Evolutionary conservation across 2,329 filamentous ascomycete species (phyloP).

Genomic region (Mycogone perniciosa): DNA sequence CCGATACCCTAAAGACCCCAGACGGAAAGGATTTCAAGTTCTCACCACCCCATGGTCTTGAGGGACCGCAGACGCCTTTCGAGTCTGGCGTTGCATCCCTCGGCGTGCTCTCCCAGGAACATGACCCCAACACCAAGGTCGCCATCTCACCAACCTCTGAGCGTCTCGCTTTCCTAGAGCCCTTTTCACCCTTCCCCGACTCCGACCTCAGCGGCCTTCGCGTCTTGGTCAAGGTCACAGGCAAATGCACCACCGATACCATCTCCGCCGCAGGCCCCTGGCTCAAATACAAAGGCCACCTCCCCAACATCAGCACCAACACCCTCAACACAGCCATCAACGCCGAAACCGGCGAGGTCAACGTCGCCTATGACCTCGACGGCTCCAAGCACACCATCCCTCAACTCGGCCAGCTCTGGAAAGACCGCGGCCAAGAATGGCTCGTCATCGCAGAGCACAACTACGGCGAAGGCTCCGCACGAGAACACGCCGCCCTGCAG

Average conservation of each 20-base stretch:
- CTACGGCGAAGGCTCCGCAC: conserved; percentile 85
- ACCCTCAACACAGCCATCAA: conserved; percentile 94
- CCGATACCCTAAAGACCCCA: conserved; percentile 73
- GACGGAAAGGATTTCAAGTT: conserved; percentile 82
- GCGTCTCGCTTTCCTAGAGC: conserved; percentile 84
- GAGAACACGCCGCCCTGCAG: conserved; percentile 85
- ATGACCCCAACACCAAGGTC: conserved; percentile 65
- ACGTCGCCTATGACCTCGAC: conserved; percentile 82
- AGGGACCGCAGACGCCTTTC: conserved; percentile 60
- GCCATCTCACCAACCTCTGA: conserved; percentile 81
- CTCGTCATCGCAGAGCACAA: conserved; percentile 96
- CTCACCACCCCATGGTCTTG: conserved; percentile 65
- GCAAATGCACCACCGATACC: conserved; percentile 98
- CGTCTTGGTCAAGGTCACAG: conserved; percentile 92
- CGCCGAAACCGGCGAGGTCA: conserved; percentile 86
- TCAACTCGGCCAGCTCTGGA: conserved; percentile 80
- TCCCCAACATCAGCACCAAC: conserved; percentile 96
- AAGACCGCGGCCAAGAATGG: conserved; percentile 69
- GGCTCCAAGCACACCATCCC: conserved; percentile 73
- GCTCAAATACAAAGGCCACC: conserved; percentile 98
- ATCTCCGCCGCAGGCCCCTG: conserved; percentile 95
- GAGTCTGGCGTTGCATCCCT: conserved; percentile 70
- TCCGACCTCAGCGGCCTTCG: conserved; percentile 69
- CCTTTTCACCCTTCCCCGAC: conserved; percentile 76
- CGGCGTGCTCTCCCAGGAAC: conserved; percentile 62